Percentiles rank a stretch among this genome's conserved stretches.
phyloP scores from a whole-genome alignment of 2,329 filamentous ascomycete species.

The Diaporthe sp. region DNA sequence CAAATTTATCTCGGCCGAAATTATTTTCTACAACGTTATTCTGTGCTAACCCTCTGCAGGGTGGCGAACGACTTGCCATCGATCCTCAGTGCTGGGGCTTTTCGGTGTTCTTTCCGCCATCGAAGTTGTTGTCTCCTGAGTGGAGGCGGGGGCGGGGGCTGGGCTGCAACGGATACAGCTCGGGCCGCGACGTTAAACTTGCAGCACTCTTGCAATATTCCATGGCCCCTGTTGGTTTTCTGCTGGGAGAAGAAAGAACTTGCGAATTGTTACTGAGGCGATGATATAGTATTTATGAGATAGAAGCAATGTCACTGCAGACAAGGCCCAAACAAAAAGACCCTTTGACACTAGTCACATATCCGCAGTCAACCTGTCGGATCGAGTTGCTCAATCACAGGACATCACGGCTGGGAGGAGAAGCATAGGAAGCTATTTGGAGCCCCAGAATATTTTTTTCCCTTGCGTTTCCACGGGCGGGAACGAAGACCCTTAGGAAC shows the following conservation, averaged over 20 bases:
- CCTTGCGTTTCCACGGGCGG: no score
- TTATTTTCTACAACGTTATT: no score
- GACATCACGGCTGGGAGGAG: background rate
- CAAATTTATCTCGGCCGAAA: no score
- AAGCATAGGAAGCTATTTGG: background rate
- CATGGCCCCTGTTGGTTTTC: background rate
- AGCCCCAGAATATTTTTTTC: no score
- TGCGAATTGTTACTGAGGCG: no score
- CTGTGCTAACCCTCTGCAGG: background rate
- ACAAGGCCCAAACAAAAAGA: background rate
- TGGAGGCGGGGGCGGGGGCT: background rate
- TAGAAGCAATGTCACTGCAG: background rate
- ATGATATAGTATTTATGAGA: no score
- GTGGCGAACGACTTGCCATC: background rate
- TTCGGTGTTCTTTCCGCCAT: no score
- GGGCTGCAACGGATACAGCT: background rate
- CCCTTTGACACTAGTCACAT: background rate
- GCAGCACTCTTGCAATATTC: background rate
- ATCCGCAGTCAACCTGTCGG: background rate
- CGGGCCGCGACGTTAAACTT: no score
- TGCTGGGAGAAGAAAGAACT: no score
- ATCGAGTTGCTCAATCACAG: background rate
- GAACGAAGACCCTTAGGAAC: fast-evolving
- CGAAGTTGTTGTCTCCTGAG: no score
- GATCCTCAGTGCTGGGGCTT: background rate